These are phyloP conservation scores for Zanthoxylum bungeanum DNA, from an alignment of 345 rosid genomes.

Conservation along the genomic window DNA sequence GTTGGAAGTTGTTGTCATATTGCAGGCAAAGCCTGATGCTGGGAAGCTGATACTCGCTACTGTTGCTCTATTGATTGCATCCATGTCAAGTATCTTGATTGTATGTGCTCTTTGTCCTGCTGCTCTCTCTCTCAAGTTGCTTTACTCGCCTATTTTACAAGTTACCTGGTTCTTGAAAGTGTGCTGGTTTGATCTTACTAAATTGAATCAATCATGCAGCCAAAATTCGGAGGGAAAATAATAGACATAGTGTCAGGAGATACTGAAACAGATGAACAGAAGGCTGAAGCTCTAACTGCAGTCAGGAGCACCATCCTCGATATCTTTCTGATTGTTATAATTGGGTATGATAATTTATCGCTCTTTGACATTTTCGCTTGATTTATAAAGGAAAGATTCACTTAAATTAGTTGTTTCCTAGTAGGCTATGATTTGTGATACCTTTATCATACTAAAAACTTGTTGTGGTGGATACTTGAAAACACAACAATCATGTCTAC, in stretches of 20 bases:
- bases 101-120: slow-evolving; percentile 7
- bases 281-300: slow-evolving; percentile 39
- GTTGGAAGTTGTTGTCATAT: background rate
- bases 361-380: background rate
- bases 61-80: slow-evolving; percentile 17
- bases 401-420: background rate
- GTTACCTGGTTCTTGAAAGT: background rate
- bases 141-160: no score
- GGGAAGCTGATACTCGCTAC: slow-evolving; percentile 25
- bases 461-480: background rate
- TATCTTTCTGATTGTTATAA: slow-evolving; percentile 47
- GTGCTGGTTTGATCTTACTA: background rate
- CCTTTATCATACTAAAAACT: background rate
- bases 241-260: slow-evolving; percentile 63
- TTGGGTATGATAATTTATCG: slow-evolving; percentile 40
- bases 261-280: slow-evolving; percentile 40
- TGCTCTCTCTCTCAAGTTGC: background rate
- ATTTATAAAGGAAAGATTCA: background rate
- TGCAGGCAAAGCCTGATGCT: slow-evolving; percentile 25
- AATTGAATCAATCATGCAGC: slow-evolving; percentile 32
- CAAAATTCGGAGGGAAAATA: slow-evolving; percentile 65
- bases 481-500: background rate
- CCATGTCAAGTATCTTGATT: slow-evolving; percentile 21
- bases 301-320: slow-evolving; percentile 44
- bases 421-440: background rate